Evolutionary conservation across 805 yeast genomes (phyloP).

Genomic region (Monosporozyma servazzii): DNA sequence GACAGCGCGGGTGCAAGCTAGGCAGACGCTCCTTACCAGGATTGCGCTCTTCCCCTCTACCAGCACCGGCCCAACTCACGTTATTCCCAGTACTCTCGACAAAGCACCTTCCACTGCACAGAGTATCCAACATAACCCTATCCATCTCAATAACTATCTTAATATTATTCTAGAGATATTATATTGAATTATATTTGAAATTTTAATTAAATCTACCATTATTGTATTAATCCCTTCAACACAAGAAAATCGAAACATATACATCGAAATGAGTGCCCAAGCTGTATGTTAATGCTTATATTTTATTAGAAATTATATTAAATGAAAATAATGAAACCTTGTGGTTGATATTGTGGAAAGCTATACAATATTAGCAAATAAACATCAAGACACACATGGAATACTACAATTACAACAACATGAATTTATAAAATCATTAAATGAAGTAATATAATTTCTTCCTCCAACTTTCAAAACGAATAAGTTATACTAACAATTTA

Average conservation of each 20-base stretch:
- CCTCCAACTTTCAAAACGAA: neutral
- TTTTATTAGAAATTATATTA: neutral
- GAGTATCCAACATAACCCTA: neutral
- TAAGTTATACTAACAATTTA: neutral
- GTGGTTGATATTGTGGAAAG: neutral
- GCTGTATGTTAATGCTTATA: slow-evolving; percentile 19
- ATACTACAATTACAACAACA: neutral
- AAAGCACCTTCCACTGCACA: neutral
- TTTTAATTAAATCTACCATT: neutral
- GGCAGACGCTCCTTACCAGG: neutral
- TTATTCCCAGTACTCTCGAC: neutral
- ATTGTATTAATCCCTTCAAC: neutral
- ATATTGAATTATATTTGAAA: neutral
- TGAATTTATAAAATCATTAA: neutral
- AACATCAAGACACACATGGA: neutral
- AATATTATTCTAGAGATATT: neutral
- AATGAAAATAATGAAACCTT: neutral
- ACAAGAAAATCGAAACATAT: slow-evolving; percentile 1
- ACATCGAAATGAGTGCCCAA: slow-evolving; percentile 31
- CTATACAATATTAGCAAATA: too few species aligned
- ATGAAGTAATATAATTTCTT: neutral
- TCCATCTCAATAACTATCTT: neutral
- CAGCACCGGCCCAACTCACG: neutral
- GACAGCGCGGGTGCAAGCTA: neutral
- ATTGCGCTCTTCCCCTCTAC: too few species aligned